phyloP scores from a whole-genome alignment of 768 basidiomycete species.

The Obba rivulosa region DNA sequence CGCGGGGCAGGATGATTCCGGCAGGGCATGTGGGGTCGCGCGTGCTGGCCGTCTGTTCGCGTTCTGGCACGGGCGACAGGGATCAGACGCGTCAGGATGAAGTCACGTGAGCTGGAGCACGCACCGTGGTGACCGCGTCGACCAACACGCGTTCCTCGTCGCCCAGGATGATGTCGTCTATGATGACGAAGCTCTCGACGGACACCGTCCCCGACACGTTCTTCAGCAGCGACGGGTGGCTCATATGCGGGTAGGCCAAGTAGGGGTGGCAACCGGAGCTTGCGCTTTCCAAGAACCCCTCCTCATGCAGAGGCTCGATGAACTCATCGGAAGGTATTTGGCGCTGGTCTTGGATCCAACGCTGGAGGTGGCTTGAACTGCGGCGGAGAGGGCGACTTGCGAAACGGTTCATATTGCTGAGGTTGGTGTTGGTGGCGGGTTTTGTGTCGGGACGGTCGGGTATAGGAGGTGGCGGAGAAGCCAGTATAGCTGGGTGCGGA shows the following conservation, averaged over 20 bases:
- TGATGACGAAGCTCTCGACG: conserved; percentile 36
- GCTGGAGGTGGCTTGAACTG: conserved; percentile 35
- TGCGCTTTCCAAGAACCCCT: too few species aligned
- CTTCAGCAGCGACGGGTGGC: conserved; percentile 21
- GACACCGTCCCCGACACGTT: conserved; percentile 27
- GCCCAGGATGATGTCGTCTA: conserved; percentile 28
- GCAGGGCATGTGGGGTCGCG: conserved; percentile 14
- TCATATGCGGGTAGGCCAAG: conserved; percentile 36
- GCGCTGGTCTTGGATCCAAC: conserved; percentile 41
- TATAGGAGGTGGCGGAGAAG: too few species aligned
- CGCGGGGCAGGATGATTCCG: conserved; percentile 23
- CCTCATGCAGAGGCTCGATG: too few species aligned
- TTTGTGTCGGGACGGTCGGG: too few species aligned
- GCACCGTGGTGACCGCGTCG: conserved; percentile 25
- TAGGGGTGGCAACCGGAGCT: conserved; percentile 28
- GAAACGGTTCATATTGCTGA: conserved; percentile 7
- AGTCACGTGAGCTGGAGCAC: conserved; percentile 18
- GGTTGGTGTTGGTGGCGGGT: conserved; percentile 8
- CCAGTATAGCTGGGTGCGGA: background rate
- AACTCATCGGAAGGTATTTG: conserved; percentile 12
- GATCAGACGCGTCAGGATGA: conserved; percentile 8
- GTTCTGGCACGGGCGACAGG: background rate
- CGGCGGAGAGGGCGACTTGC: conserved; percentile 23
- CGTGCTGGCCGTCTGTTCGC: background rate
- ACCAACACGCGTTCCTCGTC: conserved; percentile 14